A percentile compares a stretch with the other conserved stretches of the same genome.
phyloP scores from a whole-genome alignment of 768 basidiomycete genomes.

The Leccinum boreale region DNA sequence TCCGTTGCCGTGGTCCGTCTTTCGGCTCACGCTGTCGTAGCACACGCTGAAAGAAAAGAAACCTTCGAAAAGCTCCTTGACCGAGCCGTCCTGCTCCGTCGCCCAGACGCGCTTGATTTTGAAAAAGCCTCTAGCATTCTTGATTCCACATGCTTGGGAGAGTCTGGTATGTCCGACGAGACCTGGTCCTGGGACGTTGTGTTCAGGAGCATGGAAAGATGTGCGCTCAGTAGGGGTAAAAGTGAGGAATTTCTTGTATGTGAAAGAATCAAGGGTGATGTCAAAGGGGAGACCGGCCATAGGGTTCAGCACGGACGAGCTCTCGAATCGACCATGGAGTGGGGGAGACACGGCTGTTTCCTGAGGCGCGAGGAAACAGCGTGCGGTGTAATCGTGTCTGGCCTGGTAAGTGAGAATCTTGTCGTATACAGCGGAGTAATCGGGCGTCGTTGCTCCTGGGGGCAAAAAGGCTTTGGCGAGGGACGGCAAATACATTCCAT shows the following conservation, averaged over 20 bases:
- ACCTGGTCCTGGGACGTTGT: conserved; percentile 23
- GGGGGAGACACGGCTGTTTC: conserved; percentile 9
- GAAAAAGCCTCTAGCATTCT: conserved; percentile 32
- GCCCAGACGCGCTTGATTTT: conserved; percentile 37
- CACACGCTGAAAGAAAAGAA: conserved; percentile 35
- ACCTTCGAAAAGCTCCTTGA: conserved; percentile 40
- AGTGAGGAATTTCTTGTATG: conserved; percentile 21
- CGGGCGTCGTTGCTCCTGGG: conserved; percentile 20
- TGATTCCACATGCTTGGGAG: conserved; percentile 31
- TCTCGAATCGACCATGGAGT: conserved; percentile 24
- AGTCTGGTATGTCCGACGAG: conserved; percentile 28
- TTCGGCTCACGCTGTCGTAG: conserved; percentile 33
- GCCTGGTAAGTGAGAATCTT: conserved; percentile 37
- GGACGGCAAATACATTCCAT: conserved; percentile 38
- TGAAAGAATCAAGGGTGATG: conserved; percentile 25
- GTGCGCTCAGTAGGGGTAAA: conserved; percentile 27
- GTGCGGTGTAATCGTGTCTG: conserved; percentile 36
- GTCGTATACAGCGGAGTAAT: conserved; percentile 33
- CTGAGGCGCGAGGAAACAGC: conserved; percentile 23
- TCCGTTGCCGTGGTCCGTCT: conserved; percentile 36
- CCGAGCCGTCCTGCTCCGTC: conserved; percentile 13
- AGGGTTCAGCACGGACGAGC: conserved; percentile 29
- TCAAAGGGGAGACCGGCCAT: conserved; percentile 36
- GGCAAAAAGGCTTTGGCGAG: conserved; percentile 34
- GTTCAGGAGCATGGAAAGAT: conserved; percentile 25